Percentiles rank a stretch among this genome's conserved stretches.
phyloP scores from a whole-genome alignment of 2,329 filamentous ascomycete species.

The Aspergillus sp. region DNA sequence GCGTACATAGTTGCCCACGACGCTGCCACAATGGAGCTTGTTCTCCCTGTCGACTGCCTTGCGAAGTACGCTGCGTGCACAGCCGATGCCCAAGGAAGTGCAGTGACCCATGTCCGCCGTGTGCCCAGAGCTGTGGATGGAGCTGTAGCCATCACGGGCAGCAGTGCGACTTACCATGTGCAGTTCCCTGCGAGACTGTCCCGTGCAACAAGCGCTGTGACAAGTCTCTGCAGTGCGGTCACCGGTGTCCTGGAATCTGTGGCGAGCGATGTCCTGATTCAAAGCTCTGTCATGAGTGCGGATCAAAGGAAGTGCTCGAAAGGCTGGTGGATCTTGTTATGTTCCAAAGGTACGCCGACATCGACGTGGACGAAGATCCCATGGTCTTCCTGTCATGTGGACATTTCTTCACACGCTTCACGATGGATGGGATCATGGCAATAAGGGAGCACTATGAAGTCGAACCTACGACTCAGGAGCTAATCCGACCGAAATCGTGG shows the following conservation, averaged over 20 bases:
- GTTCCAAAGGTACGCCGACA: slow-evolving; percentile 8
- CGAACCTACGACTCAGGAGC: background rate
- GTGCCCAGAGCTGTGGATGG: slow-evolving; percentile 16
- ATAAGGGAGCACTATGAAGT: slow-evolving; percentile 11
- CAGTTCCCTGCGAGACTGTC: slow-evolving; percentile 16
- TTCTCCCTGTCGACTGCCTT: slow-evolving; percentile 3
- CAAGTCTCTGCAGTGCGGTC: slow-evolving; percentile 15
- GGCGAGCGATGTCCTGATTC: slow-evolving; percentile 17
- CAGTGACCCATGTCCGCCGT: slow-evolving; percentile 17
- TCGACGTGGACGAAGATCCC: slow-evolving; percentile 12
- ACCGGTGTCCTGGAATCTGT: slow-evolving; percentile 20
- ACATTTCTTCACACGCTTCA: slow-evolving; percentile 14
- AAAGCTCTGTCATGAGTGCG: slow-evolving; percentile 9
- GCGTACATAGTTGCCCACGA: background rate
- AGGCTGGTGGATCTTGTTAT: slow-evolving; percentile 7
- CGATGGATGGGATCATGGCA: slow-evolving; percentile 12
- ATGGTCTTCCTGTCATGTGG: slow-evolving; percentile 14
- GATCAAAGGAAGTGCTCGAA: background rate
- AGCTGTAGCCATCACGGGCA: slow-evolving; percentile 12
- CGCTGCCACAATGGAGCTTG: slow-evolving; percentile 2
- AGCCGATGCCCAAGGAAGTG: slow-evolving; percentile 15
- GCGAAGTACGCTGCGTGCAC: slow-evolving; percentile 15
- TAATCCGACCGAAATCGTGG: background rate
- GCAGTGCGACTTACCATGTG: slow-evolving; percentile 17
- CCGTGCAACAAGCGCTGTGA: slow-evolving; percentile 17